These are phyloP conservation scores for Trichomonascaceae sp. DNA, from an alignment of 1,139 yeast species.

Conservation along the genomic window DNA sequence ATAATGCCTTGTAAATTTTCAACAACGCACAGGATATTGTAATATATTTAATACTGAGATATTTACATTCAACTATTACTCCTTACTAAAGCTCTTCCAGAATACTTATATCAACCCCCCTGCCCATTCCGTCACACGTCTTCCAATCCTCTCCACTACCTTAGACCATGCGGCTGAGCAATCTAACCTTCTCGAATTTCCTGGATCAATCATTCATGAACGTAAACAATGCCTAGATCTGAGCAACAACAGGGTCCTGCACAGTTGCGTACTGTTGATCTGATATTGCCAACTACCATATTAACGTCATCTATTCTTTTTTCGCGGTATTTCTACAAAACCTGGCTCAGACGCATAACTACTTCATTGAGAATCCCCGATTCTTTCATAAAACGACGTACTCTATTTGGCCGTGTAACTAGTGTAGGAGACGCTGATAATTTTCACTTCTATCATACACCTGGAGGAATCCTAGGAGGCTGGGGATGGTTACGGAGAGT, in stretches of 20 bases:
- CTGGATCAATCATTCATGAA: background rate
- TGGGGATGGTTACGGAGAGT: constrained; percentile 83
- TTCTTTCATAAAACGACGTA: constrained; percentile 33
- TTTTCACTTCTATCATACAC: constrained; percentile 85
- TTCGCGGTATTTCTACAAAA: constrained; percentile 26
- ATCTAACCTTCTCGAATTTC: background rate
- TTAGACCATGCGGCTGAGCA: background rate
- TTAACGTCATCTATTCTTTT: constrained; percentile 24
- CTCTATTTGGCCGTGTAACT: constrained; percentile 75
- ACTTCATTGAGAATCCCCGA: constrained; percentile 28
- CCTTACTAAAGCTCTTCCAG: background rate
- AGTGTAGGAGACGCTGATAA: constrained; percentile 97
- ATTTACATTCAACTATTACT: background rate
- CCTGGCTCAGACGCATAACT: constrained; percentile 30
- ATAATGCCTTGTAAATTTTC: background rate
- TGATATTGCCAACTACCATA: constrained; percentile 23
- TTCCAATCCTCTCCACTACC: no score
- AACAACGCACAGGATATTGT: background rate
- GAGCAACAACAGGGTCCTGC: background rate
- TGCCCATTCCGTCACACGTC: no score
- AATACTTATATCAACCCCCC: background rate
- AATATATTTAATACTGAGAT: background rate
- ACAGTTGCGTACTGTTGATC: constrained; percentile 14
- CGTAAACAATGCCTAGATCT: constrained; percentile 2
- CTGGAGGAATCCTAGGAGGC: constrained; percentile 82